Base-by-base conservation (phyloP, 2,329 filamentous ascomycete species). In the Colletotrichum tropicicola region DNA sequence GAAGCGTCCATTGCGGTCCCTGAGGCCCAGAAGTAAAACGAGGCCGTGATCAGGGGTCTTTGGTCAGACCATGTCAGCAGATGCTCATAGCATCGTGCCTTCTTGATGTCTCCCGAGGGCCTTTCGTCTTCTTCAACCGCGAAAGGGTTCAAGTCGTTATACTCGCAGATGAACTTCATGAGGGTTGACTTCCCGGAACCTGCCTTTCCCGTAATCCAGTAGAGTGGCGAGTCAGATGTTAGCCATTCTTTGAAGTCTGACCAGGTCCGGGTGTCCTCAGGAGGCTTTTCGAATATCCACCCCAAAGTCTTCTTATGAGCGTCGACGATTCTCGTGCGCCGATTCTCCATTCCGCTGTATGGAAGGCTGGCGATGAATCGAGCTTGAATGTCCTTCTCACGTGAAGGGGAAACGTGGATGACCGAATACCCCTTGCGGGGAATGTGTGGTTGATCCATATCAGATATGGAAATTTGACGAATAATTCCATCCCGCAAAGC, bases 61-160 rank as follows among this genome's bases (percentile, higher is more conserved):
- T 35, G 10, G 82, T 81, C 4, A 83, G 73, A 0, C 32, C 27
- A 8, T 19, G 27, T 21, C 12, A n/a, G 32, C 17, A 28, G n/a
- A 41, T 15, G 10, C 13, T 23, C 30, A 12, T 12, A 13, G 9
- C 30, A 35, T 35, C 2, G 30, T n/a, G n/a, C n/a, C 5, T 35
- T 35, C 6, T 10, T 12, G 5, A 13, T 35, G 3, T 35, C 9
- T 13, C 10, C 13, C 5, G 21, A 54, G 51, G 6, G n/a, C 7
- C 1, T 43, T 13, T 25, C 2, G 51, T 19, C 12, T 41, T 3
- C 5, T 6, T 43, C n/a, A n/a, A n/a, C n/a, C n/a, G n/a, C n/a
- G n/a, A n/a, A n/a, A n/a, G n/a, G n/a, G n/a, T n/a, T n/a, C n/a
- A n/a, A n/a, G n/a, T n/a, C n/a, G n/a, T n/a, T n/a, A n/a, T n/a